phyloP scores from a whole-genome alignment of 495 filamentous ascomycete species.

The Penicillium parvum region DNA sequence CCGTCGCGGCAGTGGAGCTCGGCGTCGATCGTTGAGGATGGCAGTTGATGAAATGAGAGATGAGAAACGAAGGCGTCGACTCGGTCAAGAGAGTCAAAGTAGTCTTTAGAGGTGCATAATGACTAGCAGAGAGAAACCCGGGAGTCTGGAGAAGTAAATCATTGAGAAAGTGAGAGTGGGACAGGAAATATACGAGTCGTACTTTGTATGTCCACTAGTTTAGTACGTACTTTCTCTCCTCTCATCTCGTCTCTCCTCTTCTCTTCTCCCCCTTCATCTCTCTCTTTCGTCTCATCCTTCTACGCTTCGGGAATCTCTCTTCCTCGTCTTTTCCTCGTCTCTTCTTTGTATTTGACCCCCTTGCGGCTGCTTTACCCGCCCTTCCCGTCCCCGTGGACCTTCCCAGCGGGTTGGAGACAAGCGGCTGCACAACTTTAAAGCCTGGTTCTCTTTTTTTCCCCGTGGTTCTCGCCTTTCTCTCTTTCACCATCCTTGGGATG shows the following conservation, averaged over 20 bases:
- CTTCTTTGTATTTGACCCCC: background rate
- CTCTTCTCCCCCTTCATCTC: constrained; percentile 3
- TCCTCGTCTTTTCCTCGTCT: constrained; percentile 2
- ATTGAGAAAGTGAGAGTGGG: no score
- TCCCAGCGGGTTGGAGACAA: constrained; percentile 3
- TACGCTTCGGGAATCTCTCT: no score
- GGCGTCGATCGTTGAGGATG: constrained; percentile 8
- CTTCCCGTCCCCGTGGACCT: background rate
- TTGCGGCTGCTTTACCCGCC: background rate
- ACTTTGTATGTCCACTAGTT: background rate
- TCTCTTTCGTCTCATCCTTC: constrained; percentile 1
- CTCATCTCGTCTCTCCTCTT: constrained; percentile 2
- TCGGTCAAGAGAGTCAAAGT: no score
- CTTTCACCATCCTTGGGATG: constrained; percentile 4
- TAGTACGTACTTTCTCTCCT: background rate
- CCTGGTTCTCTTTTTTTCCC: background rate
- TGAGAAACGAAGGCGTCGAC: no score
- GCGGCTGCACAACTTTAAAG: constrained; percentile 16
- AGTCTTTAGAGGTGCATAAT: background rate
- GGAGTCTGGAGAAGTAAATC: background rate
- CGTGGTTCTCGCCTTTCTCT: constrained; percentile 1
- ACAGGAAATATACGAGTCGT: no score
- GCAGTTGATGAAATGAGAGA: background rate
- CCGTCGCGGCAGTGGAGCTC: constrained; percentile 1
- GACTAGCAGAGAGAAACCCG: background rate